Percentiles rank a stretch among this genome's conserved stretches.
Evolutionary conservation across 345 rosid species (phyloP).

Genomic region (Citrus cavaleriei): DNA sequence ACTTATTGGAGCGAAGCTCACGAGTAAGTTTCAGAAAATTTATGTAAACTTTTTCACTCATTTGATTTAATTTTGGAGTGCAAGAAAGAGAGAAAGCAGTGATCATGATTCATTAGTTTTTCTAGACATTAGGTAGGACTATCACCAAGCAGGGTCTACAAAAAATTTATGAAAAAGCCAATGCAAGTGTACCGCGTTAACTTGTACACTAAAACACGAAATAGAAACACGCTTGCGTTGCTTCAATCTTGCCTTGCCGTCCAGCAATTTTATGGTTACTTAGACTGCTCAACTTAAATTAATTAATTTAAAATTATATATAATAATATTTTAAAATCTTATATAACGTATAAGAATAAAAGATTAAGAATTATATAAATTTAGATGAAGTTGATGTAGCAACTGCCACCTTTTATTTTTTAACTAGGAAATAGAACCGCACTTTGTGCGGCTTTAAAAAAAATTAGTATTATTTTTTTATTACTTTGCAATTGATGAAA

Average conservation of each 20-base stretch:
- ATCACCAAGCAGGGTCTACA: background rate
- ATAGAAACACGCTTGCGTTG: background rate
- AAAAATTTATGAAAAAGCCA: background rate
- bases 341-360: background rate
- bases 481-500: no score
- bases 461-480: no score
- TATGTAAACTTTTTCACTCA: background rate
- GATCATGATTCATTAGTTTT: background rate
- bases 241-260: background rate
- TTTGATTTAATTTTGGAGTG: conserved; percentile 5
- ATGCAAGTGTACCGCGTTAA: background rate
- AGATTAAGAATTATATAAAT: background rate
- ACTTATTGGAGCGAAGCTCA: background rate
- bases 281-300: background rate
- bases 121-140: conserved; percentile 6
- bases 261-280: background rate
- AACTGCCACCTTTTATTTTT: background rate
- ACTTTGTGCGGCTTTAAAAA: no score
- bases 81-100: conserved; percentile 7
- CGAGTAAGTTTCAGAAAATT: background rate
- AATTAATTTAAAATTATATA: background rate
- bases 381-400: background rate
- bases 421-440: no score
- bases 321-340: background rate
- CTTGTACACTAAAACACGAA: background rate